Evolutionary conservation across 208 protist species (phyloP).

Genomic region (Leishmania guyanensis): DNA sequence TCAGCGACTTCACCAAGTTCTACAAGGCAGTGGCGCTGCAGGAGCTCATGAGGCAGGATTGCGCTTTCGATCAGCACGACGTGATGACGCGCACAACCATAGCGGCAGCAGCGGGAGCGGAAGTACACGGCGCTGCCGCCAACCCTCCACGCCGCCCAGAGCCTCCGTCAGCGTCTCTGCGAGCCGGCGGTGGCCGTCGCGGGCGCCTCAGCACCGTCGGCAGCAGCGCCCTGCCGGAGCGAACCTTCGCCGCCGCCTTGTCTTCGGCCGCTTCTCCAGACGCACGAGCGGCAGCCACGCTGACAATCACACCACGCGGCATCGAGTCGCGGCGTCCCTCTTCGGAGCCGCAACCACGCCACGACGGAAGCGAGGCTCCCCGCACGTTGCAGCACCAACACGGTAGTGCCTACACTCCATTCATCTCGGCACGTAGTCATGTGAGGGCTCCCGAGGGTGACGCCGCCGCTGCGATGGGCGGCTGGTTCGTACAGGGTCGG

Average conservation of each 20-base stretch:
- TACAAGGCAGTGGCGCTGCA: conserved; percentile 57
- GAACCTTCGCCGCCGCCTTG: neutral
- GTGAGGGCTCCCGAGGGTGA: neutral
- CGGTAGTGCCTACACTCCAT: neutral
- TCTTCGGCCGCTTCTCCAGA: neutral
- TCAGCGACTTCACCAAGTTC: conserved; percentile 76
- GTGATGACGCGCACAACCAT: neutral
- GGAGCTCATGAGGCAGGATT: conserved; percentile 46
- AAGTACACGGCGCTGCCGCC: no score
- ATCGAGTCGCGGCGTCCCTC: conserved; percentile 20
- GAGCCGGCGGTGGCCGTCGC: neutral
- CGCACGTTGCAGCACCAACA: conserved; percentile 11
- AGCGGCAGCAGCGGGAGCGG: neutral
- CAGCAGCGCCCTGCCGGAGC: neutral
- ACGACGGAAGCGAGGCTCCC: neutral
- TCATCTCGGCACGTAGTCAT: neutral
- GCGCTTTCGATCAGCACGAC: conserved; percentile 26
- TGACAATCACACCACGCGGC: neutral
- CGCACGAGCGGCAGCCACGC: neutral
- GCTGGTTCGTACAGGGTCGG: conserved; percentile 26
- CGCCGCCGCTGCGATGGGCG: neutral
- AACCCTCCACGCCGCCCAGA: conserved; percentile 6
- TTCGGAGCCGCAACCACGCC: conserved; percentile 20
- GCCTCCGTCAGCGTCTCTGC: conserved; percentile 12
- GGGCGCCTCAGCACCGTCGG: conserved; percentile 2